These are phyloP conservation scores for Penicillium freii DNA, from an alignment of 2,329 filamentous ascomycete species.

Conservation along the genomic window DNA sequence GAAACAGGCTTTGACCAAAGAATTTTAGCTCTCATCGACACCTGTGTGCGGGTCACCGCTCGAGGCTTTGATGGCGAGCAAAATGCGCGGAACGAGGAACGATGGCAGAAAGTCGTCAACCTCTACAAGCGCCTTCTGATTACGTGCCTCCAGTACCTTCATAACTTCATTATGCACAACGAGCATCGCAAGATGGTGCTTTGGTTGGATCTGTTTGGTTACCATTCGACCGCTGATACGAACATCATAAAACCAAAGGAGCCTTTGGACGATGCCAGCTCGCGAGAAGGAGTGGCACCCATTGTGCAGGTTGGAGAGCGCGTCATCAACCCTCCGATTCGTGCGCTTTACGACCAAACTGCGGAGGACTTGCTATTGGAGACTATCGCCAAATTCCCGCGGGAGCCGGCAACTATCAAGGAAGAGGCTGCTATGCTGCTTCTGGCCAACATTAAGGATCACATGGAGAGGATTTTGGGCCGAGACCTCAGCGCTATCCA, in stretches of 20 bases:
- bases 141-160: constrained; percentile 64
- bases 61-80: constrained; percentile 64
- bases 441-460: constrained; percentile 49
- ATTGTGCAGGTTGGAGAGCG: constrained; percentile 45
- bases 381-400: constrained; percentile 45
- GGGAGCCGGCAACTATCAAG: constrained; percentile 45
- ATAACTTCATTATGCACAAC: constrained; percentile 65
- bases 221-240: constrained; percentile 48
- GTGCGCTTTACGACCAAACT: constrained; percentile 44
- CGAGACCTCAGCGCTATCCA: constrained; percentile 45
- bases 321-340: constrained; percentile 43
- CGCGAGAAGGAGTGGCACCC: constrained; percentile 41
- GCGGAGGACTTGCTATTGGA: constrained; percentile 45
- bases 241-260: constrained; percentile 46
- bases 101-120: constrained; percentile 65
- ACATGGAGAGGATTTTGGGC: constrained; percentile 49
- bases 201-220: constrained; percentile 65
- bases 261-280: constrained; percentile 39
- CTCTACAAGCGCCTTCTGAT: constrained; percentile 65
- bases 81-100: constrained; percentile 60
- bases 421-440: constrained; percentile 49
- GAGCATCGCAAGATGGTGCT: constrained; percentile 64
- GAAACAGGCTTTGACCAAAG: constrained; percentile 60
- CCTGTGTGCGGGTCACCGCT: constrained; percentile 63
- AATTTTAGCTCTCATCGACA: constrained; percentile 60